A percentile compares a stretch with the other conserved stretches of the same genome.
Conservation (phyloP, 2,329 filamentous ascomycete species). For the Botrytis pseudocinerea region DNA sequence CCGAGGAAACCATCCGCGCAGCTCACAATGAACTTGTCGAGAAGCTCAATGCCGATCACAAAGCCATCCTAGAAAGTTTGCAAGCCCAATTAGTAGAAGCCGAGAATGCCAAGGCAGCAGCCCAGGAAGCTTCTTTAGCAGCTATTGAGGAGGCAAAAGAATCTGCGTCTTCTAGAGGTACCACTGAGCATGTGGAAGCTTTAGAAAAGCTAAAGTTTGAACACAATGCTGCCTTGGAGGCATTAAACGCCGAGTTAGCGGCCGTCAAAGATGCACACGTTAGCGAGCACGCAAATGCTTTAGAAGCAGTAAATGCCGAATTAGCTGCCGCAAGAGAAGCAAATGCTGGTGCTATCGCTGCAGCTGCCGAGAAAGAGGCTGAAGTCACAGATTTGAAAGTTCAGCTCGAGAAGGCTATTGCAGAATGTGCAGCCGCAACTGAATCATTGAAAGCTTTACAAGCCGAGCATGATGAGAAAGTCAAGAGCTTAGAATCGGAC, state of each 20-base stretch:
- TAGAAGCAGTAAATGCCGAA: constrained; percentile 42
- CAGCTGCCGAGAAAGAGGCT: constrained; percentile 42
- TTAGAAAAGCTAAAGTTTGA: constrained; percentile 43
- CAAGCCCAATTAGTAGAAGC: constrained; percentile 37
- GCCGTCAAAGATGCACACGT: constrained; percentile 50
- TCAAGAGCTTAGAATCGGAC: constrained; percentile 1
- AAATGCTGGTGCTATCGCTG: constrained; percentile 40
- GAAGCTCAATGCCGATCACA: constrained; percentile 37
- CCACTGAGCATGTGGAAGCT: constrained; percentile 46
- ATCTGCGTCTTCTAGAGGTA: constrained; percentile 33
- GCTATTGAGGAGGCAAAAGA: constrained; percentile 39
- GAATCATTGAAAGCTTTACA: constrained; percentile 37
- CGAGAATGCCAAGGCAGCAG: constrained; percentile 31
- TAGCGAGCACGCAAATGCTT: constrained; percentile 27
- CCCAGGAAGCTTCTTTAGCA: constrained; percentile 36
- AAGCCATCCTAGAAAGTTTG: constrained; percentile 34
- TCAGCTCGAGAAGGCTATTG: constrained; percentile 46
- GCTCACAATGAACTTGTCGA: constrained; percentile 51
- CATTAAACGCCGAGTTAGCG: constrained; percentile 46
- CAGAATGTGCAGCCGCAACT: constrained; percentile 37
- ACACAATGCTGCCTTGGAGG: constrained; percentile 31
- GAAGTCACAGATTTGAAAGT: constrained; percentile 39
- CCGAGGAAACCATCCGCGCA: constrained; percentile 47
- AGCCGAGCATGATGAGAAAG: constrained; percentile 40
- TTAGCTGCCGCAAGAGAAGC: constrained; percentile 52